phyloP scores from a whole-genome alignment of 768 basidiomycete genomes.

The Podaxis sp. region DNA sequence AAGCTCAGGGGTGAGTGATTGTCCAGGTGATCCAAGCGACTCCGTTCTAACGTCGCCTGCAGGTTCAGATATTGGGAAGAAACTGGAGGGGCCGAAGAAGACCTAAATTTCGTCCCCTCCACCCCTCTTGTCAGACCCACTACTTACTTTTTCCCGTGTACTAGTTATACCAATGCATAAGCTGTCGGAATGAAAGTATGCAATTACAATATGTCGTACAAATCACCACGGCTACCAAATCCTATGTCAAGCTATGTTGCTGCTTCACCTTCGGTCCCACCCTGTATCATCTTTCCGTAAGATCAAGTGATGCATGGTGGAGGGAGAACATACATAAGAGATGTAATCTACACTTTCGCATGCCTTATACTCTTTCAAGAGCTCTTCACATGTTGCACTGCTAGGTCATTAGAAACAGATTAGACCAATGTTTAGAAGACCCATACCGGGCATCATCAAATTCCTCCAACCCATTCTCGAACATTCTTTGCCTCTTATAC shows the following conservation, averaged over 20 bases:
- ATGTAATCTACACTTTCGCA: slow-evolving; percentile 96
- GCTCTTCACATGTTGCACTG: slow-evolving; percentile 82
- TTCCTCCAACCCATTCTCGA: slow-evolving; percentile 89
- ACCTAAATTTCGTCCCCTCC: slow-evolving; percentile 13
- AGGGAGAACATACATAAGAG: slow-evolving; percentile 60
- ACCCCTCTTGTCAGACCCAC: not conserved
- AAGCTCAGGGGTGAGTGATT: slow-evolving; percentile 76
- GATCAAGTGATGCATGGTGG: not conserved
- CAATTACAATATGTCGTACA: not conserved
- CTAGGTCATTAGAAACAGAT: not conserved
- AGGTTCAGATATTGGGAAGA: slow-evolving; percentile 85
- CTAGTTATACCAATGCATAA: slow-evolving; percentile 3
- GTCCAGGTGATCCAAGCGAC: not conserved
- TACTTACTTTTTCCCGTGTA: not conserved
- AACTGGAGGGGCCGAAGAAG: slow-evolving; percentile 76
- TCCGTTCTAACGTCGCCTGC: slow-evolving; percentile 10
- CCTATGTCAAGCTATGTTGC: not conserved
- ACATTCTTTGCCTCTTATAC: slow-evolving; percentile 97
- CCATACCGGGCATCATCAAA: slow-evolving; percentile 94
- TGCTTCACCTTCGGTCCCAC: slow-evolving; percentile 12
- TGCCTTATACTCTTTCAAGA: slow-evolving; percentile 92
- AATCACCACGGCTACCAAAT: not conserved
- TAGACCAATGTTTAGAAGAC: not conserved
- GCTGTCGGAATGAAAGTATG: slow-evolving; percentile 1
- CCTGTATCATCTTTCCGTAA: slow-evolving; percentile 3